These are phyloP conservation scores for Sphaerulina musiva DNA, from an alignment of 2,329 filamentous ascomycete genomes.

Conservation along the genomic window DNA sequence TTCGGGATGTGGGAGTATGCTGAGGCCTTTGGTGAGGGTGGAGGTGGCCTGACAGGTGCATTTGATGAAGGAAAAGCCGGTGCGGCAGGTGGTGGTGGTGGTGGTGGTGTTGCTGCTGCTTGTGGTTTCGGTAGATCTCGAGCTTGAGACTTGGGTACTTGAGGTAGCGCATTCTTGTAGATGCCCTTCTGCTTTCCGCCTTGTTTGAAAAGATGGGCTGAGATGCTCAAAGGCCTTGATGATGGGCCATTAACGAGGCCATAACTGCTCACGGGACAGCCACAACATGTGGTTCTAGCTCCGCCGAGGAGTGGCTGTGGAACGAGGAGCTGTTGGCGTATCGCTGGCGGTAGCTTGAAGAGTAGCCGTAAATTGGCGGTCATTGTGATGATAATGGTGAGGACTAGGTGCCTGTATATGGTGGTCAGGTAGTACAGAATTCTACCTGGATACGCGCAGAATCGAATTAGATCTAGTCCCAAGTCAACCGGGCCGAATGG, in stretches of 20 bases:
- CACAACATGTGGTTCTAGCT: neutral
- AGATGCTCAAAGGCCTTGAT: slow-evolving; percentile 8
- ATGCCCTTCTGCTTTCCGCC: slow-evolving; percentile 9
- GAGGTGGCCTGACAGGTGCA: neutral
- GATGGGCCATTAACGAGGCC: neutral
- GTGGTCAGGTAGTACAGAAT: no score
- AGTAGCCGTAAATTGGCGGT: slow-evolving; percentile 12
- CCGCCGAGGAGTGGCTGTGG: neutral
- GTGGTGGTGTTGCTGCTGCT: neutral
- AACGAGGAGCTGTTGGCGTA: slow-evolving; percentile 19
- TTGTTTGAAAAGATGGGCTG: slow-evolving; percentile 2
- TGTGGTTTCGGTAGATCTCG: slow-evolving; percentile 10
- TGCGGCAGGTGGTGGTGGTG: neutral
- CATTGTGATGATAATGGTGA: slow-evolving; percentile 6
- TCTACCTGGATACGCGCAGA: no score
- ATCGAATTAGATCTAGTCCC: no score
- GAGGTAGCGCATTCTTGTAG: slow-evolving; percentile 12
- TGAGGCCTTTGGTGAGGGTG: neutral
- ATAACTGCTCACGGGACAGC: neutral
- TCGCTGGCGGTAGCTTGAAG: slow-evolving; percentile 20
- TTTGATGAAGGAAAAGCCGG: neutral
- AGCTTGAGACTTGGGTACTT: slow-evolving; percentile 10
- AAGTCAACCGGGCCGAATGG: no score
- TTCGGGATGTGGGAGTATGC: neutral
- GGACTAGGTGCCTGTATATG: neutral